Conservation (phyloP, 306 rosid genomes). For the Prunus fruticosa region DNA sequence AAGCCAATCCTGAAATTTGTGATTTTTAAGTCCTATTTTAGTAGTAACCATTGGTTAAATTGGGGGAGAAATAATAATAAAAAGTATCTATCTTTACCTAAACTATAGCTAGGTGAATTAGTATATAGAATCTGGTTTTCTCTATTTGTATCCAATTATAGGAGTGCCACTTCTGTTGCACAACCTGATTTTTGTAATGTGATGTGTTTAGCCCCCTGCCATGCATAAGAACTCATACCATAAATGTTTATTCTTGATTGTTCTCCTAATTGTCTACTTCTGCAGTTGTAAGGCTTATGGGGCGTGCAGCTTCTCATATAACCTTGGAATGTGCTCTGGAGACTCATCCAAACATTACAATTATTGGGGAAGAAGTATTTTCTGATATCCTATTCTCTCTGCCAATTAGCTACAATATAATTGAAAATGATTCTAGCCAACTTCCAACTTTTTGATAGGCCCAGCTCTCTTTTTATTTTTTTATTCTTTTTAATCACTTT, state of each 20-base stretch:
- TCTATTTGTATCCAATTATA: neutral
- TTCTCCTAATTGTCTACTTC: neutral
- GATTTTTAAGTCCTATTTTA: neutral
- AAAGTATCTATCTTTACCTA: neutral
- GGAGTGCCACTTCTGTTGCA: neutral
- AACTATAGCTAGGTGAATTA: neutral
- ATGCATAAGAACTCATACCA: neutral
- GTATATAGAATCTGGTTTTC: neutral
- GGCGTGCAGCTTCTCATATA: slow-evolving; percentile 96
- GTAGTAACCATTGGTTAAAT: neutral
- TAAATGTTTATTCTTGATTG: neutral
- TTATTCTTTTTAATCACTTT: neutral
- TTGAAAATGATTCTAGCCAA: neutral
- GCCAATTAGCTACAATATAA: neutral
- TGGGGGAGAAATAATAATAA: neutral
- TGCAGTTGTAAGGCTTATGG: slow-evolving; percentile 96
- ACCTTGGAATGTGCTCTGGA: slow-evolving; percentile 88
- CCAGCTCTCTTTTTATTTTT: too few species aligned
- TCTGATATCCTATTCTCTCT: neutral
- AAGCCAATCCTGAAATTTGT: neutral
- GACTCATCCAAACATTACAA: slow-evolving; percentile 82
- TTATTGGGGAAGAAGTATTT: slow-evolving; percentile 92
- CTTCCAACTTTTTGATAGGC: neutral
- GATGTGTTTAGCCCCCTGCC: neutral
- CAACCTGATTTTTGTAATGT: neutral